Evolutionary conservation across 129 eudicot species (phyloP).

Genomic region (Logfia minima): DNA sequence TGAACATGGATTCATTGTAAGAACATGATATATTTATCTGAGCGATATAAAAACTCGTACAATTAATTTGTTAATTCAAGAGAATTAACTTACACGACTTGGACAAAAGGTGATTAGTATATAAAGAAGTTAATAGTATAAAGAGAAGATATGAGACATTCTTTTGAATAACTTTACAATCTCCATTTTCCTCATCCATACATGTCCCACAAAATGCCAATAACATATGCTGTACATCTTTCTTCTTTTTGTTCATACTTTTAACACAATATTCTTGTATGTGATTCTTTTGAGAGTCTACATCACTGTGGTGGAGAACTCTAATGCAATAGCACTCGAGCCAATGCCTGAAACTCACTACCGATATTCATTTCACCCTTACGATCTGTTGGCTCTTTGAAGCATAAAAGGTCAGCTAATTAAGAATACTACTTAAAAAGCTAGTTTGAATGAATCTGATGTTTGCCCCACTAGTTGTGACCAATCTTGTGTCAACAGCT

Average conservation of each 20-base stretch:
- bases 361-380: slow-evolving; percentile 6
- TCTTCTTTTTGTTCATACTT: not conserved
- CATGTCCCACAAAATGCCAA: slow-evolving; percentile 11
- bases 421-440: not conserved
- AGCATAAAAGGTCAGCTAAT: slow-evolving; percentile 22
- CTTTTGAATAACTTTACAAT: not conserved
- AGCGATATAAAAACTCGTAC: too few species aligned
- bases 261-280: not conserved
- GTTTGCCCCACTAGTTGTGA: slow-evolving; percentile 1
- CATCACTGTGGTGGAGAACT: not conserved
- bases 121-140: not conserved
- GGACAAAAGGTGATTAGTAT: not conserved
- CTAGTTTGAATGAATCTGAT: not conserved
- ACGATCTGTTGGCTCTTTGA: slow-evolving; percentile 27
- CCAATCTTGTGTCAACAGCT: not conserved
- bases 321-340: slow-evolving; percentile 12
- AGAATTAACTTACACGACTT: not conserved
- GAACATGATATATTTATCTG: not conserved
- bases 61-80: not conserved
- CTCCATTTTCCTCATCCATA: slow-evolving; percentile 32
- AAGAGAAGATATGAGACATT: not conserved
- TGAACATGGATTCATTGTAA: not conserved
- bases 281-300: not conserved
- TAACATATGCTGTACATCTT: slow-evolving; percentile 15
- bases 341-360: not conserved